Percentiles rank a stretch among this genome's conserved stretches.
Conservation (phyloP, 306 rosid genomes). For the Ormosia emarginata region DNA sequence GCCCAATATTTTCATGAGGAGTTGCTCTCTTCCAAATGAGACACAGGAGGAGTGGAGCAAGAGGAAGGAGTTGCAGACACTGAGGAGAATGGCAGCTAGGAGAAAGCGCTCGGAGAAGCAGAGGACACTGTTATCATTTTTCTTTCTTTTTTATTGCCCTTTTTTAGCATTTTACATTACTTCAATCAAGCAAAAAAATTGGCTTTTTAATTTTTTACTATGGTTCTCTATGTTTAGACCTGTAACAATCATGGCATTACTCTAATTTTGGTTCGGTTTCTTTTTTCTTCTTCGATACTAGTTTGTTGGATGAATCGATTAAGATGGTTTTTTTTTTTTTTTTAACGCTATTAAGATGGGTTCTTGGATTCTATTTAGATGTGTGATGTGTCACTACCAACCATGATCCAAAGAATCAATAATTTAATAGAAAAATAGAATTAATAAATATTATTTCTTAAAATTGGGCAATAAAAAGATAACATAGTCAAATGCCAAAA, state of each 20-base stretch:
- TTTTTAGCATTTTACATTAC: background rate
- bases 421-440: too few relatives aligned
- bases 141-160: too few relatives aligned
- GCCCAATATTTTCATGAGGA: too few relatives aligned
- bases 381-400: background rate
- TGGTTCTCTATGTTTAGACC: background rate
- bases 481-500: too few relatives aligned
- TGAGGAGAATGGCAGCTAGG: slow-evolving; percentile 51
- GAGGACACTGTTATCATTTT: too few relatives aligned
- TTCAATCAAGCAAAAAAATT: background rate
- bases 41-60: slow-evolving; percentile 40
- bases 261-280: background rate
- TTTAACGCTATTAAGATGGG: background rate
- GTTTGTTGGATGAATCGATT: background rate
- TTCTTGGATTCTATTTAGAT: background rate
- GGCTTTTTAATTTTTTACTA: background rate
- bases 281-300: background rate
- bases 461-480: too few relatives aligned
- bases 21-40: slow-evolving; percentile 43
- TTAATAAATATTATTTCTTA: too few relatives aligned
- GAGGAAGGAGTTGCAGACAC: slow-evolving; percentile 52
- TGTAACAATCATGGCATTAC: background rate
- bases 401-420: too few relatives aligned
- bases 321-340: too few relatives aligned
- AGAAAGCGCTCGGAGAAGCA: slow-evolving; percentile 51